Evolutionary conservation across 805 yeast genomes (phyloP), one percentile per base, ranked within the genome.

Genomic region (Myxozyma vanderwaltii): DNA sequence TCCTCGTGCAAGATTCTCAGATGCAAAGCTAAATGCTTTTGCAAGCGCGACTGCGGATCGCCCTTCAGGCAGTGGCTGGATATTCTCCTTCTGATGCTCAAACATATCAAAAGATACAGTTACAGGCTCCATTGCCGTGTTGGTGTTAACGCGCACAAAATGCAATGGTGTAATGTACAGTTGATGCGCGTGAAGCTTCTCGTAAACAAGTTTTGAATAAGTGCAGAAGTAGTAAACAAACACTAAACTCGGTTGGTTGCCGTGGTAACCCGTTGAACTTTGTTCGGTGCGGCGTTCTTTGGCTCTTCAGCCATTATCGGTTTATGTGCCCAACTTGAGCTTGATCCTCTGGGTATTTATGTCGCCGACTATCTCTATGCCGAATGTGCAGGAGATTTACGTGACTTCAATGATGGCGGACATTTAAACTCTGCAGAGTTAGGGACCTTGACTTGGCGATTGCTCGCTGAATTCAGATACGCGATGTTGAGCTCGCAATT

Each of bases 21-120:
- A 21, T 40, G 59, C 33, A 21, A 65, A 58, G 2, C 70, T 60
- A 38, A 84, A 75, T 1, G 82, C 72, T 33, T 76, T 73, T 1
- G 81, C 79, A 29, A 90, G 74, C 7, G 83, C 78, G 35, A 74
- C 66, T 0, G 85, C 95, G 0, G 92, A 83, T 45, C 91, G 76
- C 1, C 96, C 97, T 17, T 81, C 83, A 1, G 74, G 74, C 24
- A 83, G 68, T 0, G 92, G 90, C 67, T 78, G 77, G 4, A 91
- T 84, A 68, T 89, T 89, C 71, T 89, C 96, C 72, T 91, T 91
- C 56, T 87, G 86, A 19, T 72, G 73, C 68, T 86, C 89, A 27
- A 86, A 73, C 31, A 69, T 70, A 17, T 72, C 76, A 65, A 81
- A 80, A 41, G 75, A 72, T 8, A 76, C 70, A 13, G 67, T 31